Evolutionary conservation across 495 filamentous ascomycete species (phyloP).

Genomic region (Hypoxylon lienhwacheense): DNA sequence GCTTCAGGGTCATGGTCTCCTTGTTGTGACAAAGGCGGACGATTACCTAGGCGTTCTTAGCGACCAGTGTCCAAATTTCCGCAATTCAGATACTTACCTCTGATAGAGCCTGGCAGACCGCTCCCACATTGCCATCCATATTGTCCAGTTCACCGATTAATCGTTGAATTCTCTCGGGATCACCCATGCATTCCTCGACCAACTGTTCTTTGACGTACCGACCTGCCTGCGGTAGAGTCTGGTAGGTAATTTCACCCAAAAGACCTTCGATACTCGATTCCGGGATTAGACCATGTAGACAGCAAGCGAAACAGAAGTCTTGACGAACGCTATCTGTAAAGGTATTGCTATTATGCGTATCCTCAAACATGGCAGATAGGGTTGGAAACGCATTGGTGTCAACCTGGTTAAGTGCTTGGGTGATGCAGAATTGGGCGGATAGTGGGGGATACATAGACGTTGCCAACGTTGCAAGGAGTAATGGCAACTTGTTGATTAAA

Average conservation of each 20-base stretch:
- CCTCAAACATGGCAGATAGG: slow-evolving; percentile 77
- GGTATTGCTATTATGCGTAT: slow-evolving; percentile 65
- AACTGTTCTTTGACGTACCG: slow-evolving; percentile 77
- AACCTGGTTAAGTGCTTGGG: slow-evolving; percentile 71
- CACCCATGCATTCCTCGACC: slow-evolving; percentile 69
- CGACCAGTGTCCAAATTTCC: background rate
- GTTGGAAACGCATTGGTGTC: slow-evolving; percentile 80
- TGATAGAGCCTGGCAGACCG: slow-evolving; percentile 77
- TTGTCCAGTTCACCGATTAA: slow-evolving; percentile 79
- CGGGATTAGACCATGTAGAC: slow-evolving; percentile 77
- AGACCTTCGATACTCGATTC: slow-evolving; percentile 77
- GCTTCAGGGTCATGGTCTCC: slow-evolving; percentile 89
- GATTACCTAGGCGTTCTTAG: slow-evolving; percentile 63
- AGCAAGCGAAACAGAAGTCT: slow-evolving; percentile 91
- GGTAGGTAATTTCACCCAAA: slow-evolving; percentile 83
- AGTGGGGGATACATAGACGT: slow-evolving; percentile 63
- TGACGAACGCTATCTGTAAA: slow-evolving; percentile 82
- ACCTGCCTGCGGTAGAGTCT: slow-evolving; percentile 72
- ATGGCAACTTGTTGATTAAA: slow-evolving; percentile 88
- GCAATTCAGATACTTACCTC: slow-evolving; percentile 56
- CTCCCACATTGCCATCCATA: slow-evolving; percentile 94
- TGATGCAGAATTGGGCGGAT: slow-evolving; percentile 75
- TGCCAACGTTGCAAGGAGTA: slow-evolving; percentile 69
- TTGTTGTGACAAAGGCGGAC: slow-evolving; percentile 74
- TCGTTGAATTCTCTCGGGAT: slow-evolving; percentile 70